Conservation (phyloP, 1,284 basidiomycete genomes). For the Heterobasidion occidentale region DNA sequence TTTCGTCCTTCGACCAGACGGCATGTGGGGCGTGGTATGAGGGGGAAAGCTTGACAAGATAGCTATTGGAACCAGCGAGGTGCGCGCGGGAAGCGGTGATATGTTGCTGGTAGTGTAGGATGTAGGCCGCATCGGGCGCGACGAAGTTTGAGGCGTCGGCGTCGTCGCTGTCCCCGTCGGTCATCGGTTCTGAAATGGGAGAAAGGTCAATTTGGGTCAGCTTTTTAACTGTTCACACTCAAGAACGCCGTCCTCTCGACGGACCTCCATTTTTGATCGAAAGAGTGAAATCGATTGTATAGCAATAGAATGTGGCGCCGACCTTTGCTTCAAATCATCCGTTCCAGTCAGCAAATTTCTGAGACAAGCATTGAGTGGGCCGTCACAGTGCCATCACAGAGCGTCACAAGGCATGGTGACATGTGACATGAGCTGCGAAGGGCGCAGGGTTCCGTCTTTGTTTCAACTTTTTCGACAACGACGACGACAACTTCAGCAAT, state of each 20-base stretch:
- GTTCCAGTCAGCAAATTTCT: no score
- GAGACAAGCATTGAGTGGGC: neutral
- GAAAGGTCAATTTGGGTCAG: no score
- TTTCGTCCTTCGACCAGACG: conserved; percentile 59
- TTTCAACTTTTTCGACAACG: neutral
- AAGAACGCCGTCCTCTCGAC: no score
- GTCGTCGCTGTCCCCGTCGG: neutral
- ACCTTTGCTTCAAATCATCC: no score
- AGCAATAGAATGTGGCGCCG: no score
- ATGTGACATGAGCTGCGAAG: no score
- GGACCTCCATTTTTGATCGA: no score
- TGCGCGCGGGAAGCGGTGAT: neutral
- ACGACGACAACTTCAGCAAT: conserved; percentile 24
- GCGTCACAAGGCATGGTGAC: no score
- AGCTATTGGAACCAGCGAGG: neutral
- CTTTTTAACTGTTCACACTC: no score
- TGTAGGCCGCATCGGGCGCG: neutral
- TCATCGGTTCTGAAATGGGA: neutral
- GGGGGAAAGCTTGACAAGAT: neutral
- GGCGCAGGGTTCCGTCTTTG: no score
- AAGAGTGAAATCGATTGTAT: no score
- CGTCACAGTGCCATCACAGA: no score
- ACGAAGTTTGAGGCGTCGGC: neutral
- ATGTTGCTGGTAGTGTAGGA: neutral
- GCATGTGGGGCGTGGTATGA: neutral